Conservation (phyloP, 257 asterid species). For the Ophiorrhiza pumila region DNA sequence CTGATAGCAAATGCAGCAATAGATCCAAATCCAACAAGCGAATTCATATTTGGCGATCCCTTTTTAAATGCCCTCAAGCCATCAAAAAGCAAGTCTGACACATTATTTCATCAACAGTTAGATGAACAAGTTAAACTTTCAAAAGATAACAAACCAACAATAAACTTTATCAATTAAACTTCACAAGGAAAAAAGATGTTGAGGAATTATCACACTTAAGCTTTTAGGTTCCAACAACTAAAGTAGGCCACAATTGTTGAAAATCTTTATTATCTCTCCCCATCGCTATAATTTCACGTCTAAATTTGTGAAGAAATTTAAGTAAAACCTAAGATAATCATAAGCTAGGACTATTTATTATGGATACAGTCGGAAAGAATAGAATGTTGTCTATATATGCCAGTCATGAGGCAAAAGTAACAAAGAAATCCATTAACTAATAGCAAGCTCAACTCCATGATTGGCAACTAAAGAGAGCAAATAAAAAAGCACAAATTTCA, state of each 20-base stretch:
- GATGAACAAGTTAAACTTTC: slow-evolving; percentile 12
- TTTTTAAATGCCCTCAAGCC: slow-evolving; percentile 74
- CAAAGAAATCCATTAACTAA: background rate
- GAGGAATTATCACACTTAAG: background rate
- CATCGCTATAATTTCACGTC: background rate
- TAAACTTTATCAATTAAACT: background rate
- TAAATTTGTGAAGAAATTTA: background rate
- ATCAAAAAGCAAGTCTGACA: slow-evolving; percentile 82
- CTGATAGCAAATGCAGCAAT: slow-evolving; percentile 93
- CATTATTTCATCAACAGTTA: slow-evolving; percentile 18
- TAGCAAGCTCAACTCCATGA: background rate
- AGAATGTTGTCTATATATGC: background rate
- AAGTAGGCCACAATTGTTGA: no score
- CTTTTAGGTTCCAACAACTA: background rate
- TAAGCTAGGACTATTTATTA: background rate
- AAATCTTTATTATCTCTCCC: background rate
- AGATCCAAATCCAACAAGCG: slow-evolving; percentile 98
- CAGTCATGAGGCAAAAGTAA: background rate
- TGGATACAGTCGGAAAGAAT: background rate
- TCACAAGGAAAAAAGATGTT: background rate
- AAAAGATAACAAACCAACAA: background rate
- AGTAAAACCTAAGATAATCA: background rate
- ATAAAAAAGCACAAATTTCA: background rate
- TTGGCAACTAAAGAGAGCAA: background rate
- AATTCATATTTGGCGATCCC: slow-evolving; percentile 97